These are phyloP conservation scores for Mycena pura DNA, from an alignment of 768 basidiomycete genomes.

Conservation along the genomic window DNA sequence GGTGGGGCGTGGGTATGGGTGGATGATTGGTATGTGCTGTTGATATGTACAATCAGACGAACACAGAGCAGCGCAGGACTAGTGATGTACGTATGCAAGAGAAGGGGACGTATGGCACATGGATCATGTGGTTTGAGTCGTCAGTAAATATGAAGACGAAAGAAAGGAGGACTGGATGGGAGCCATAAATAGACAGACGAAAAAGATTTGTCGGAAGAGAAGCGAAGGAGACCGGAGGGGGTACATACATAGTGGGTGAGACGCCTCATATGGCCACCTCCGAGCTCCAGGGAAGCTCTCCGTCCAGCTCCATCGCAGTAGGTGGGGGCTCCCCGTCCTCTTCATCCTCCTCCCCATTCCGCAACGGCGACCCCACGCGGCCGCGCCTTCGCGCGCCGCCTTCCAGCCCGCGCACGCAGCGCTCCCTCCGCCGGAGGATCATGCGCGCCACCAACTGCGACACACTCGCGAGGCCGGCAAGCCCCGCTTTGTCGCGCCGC, in stretches of 20 bases:
- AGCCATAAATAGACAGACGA: too few relatives aligned
- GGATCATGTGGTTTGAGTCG: too few relatives aligned
- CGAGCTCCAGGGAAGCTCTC: too few relatives aligned
- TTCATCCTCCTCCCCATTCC: background rate
- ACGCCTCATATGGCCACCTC: too few relatives aligned
- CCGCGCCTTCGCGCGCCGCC: background rate
- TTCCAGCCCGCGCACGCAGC: conserved; percentile 22
- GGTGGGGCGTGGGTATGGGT: too few relatives aligned
- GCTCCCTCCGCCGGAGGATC: conserved; percentile 23
- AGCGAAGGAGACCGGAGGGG: background rate
- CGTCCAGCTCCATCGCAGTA: background rate
- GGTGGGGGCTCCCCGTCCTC: conserved; percentile 18
- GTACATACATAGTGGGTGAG: too few relatives aligned
- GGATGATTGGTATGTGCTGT: too few relatives aligned
- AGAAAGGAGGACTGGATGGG: background rate
- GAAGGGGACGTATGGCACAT: too few relatives aligned
- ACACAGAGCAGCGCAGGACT: too few relatives aligned
- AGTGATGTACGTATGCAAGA: background rate
- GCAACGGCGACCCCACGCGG: background rate
- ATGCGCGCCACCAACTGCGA: conserved; percentile 25
- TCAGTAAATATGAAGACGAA: background rate
- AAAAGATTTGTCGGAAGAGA: too few relatives aligned
- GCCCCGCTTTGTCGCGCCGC: conserved; percentile 16
- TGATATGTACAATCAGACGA: too few relatives aligned
- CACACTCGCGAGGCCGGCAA: conserved; percentile 17